phyloP scores from a whole-genome alignment of 768 basidiomycete genomes.

The Brasilioporus rufonigricans region DNA sequence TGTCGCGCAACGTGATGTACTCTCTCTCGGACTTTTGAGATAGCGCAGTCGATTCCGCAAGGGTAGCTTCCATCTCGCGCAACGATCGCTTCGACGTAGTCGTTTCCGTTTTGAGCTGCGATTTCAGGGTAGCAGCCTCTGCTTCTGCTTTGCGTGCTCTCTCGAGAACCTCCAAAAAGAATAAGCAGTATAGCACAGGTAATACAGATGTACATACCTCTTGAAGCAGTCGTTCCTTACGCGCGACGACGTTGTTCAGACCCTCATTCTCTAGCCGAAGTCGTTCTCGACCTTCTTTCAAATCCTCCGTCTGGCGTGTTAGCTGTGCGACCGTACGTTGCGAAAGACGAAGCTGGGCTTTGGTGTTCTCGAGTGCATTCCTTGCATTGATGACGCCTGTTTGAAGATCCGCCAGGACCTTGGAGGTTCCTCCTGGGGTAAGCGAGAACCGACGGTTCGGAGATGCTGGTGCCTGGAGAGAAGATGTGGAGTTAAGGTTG shows the following conservation, averaged over 20 bases:
- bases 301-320: conserved; percentile 82
- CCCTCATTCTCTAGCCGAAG: conserved; percentile 84
- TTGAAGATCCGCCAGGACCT: conserved; percentile 85
- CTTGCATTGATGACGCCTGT: conserved; percentile 76
- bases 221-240: conserved; percentile 84
- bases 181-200: not conserved
- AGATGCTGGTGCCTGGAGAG: conserved; percentile 43
- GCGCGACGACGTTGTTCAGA: conserved; percentile 80
- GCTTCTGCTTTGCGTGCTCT: conserved; percentile 85
- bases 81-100: conserved; percentile 69
- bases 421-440: conserved; percentile 79
- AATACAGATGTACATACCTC: conserved; percentile 50
- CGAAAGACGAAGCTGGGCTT: conserved; percentile 73
- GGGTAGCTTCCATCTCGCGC: conserved; percentile 75
- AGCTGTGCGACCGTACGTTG: conserved; percentile 83
- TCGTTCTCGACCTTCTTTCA: conserved; percentile 84
- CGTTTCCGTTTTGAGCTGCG: conserved; percentile 72
- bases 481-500: conserved; percentile 34
- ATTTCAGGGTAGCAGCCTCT: conserved; percentile 64
- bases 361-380: conserved; percentile 83
- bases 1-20: conserved; percentile 75
- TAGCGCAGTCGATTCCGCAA: conserved; percentile 71
- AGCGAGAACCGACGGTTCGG: conserved; percentile 60
- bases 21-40: conserved; percentile 83
- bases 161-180: conserved; percentile 59